These are phyloP conservation scores for Lachancea sp. DNA, from an alignment of 805 yeast species.

Conservation along the genomic window DNA sequence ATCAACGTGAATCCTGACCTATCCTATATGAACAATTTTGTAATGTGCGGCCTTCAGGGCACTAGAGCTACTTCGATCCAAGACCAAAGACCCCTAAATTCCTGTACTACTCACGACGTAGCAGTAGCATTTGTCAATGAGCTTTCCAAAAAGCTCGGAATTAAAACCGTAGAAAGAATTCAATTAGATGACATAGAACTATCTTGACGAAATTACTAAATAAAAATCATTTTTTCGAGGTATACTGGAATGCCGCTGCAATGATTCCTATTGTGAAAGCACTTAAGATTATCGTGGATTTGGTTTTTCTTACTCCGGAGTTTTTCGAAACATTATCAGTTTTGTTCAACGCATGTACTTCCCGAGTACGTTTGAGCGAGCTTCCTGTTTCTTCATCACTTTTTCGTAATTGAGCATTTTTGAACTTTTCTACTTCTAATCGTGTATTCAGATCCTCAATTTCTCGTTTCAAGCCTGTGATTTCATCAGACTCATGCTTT, in stretches of 20 bases:
- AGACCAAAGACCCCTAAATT: conserved; percentile 25
- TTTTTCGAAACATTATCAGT: not conserved
- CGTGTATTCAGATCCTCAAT: conserved; percentile 31
- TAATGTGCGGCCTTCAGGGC: conserved; percentile 79
- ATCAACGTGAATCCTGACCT: conserved; percentile 73
- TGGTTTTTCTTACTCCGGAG: conserved; percentile 1
- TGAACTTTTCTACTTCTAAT: conserved; percentile 31
- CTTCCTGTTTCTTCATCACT: conserved; percentile 5
- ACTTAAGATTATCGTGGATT: conserved; percentile 9
- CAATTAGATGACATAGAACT: conserved; percentile 32
- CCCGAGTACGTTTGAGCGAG: conserved; percentile 1
- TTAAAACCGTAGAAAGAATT: conserved; percentile 34
- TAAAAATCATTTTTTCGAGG: conserved; percentile 6
- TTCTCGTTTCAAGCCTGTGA: conserved; percentile 22
- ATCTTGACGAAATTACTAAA: not conserved
- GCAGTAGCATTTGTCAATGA: conserved; percentile 41
- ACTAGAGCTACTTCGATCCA: conserved; percentile 50
- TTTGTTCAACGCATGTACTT: not conserved
- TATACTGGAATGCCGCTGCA: conserved; percentile 12
- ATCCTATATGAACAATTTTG: conserved; percentile 59
- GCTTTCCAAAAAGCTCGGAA: conserved; percentile 37
- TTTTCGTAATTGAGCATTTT: conserved; percentile 21
- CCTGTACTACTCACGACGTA: conserved; percentile 33
- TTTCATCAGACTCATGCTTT: conserved; percentile 14
- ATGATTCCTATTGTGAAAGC: conserved; percentile 12